Evolutionary conservation across 1,139 yeast genomes (phyloP).

Genomic region (Candida tetrigidarum): DNA sequence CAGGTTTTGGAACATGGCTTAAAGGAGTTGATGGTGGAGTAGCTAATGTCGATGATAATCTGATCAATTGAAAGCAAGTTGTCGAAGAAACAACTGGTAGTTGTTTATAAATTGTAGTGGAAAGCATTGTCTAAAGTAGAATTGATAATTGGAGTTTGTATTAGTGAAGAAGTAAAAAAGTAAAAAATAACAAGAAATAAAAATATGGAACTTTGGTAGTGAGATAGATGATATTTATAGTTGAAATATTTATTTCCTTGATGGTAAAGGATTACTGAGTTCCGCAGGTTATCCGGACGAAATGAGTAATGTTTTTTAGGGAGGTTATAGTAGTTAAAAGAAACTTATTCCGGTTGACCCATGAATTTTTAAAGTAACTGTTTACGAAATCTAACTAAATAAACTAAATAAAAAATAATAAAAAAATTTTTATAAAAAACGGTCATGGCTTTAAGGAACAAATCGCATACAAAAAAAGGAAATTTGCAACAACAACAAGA

Average conservation of each 20-base stretch:
- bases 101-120: slow-evolving; percentile 1
- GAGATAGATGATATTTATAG: no score
- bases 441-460: slow-evolving; percentile 3
- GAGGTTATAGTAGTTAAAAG: no score
- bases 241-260: no score
- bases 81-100: slow-evolving; percentile 2
- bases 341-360: no score
- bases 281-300: no score
- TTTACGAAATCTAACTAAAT: no score
- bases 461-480: not conserved
- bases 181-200: not conserved
- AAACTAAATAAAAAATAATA: not conserved
- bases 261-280: not conserved
- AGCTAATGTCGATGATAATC: slow-evolving; percentile 6
- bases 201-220: no score
- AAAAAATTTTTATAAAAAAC: not conserved
- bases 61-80: not conserved
- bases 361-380: no score
- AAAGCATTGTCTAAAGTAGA: not conserved
- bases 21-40: not conserved
- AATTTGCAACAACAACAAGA: slow-evolving; percentile 2
- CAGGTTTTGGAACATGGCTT: not conserved
- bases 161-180: not conserved
- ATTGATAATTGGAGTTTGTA: not conserved
- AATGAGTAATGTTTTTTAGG: no score